Percentiles rank a stretch among this genome's conserved stretches.
phyloP scores from a whole-genome alignment of 768 basidiomycete genomes.

The Rhodotorula sphaerocarpa region DNA sequence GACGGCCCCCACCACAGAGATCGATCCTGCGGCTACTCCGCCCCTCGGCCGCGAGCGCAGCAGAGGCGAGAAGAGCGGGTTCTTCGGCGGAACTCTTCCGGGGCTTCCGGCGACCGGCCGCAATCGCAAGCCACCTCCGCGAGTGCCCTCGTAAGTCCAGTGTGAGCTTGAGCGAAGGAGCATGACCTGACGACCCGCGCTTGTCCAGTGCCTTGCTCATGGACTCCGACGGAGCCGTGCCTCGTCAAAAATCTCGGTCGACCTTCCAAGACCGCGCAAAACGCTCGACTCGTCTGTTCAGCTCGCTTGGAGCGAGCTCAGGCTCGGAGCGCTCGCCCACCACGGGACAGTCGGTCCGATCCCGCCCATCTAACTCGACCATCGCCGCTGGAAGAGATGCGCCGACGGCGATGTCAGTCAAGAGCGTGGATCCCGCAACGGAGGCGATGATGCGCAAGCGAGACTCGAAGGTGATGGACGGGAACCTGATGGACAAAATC shows the following conservation, averaged over 20 bases:
- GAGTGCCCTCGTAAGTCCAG: slow-evolving; percentile 19
- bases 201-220: slow-evolving; percentile 11
- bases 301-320: slow-evolving; percentile 12
- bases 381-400: slow-evolving; percentile 10
- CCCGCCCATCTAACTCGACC: slow-evolving; percentile 24
- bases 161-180: accelerated
- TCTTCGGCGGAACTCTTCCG: slow-evolving; percentile 56
- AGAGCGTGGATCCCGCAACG: slow-evolving; percentile 18
- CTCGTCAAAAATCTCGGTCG: slow-evolving; percentile 11
- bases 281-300: slow-evolving; percentile 31
- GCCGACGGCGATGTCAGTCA: slow-evolving; percentile 28
- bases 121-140: slow-evolving; percentile 28
- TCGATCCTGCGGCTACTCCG: no score
- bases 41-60: slow-evolving; percentile 4
- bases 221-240: slow-evolving; percentile 17
- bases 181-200: neutral
- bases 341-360: neutral
- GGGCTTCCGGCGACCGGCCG: slow-evolving; percentile 8
- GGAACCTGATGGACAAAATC: slow-evolving; percentile 77
- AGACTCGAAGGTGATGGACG: slow-evolving; percentile 8
- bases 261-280: slow-evolving; percentile 21
- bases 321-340: slow-evolving; percentile 16
- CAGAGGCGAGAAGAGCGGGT: slow-evolving; percentile 42
- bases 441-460: slow-evolving; percentile 20
- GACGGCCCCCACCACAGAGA: neutral